Percentiles rank a stretch among this genome's conserved stretches.
These are phyloP conservation scores for Macrocybe gigantea DNA, from an alignment of 768 basidiomycete genomes.

Conservation along the genomic window DNA sequence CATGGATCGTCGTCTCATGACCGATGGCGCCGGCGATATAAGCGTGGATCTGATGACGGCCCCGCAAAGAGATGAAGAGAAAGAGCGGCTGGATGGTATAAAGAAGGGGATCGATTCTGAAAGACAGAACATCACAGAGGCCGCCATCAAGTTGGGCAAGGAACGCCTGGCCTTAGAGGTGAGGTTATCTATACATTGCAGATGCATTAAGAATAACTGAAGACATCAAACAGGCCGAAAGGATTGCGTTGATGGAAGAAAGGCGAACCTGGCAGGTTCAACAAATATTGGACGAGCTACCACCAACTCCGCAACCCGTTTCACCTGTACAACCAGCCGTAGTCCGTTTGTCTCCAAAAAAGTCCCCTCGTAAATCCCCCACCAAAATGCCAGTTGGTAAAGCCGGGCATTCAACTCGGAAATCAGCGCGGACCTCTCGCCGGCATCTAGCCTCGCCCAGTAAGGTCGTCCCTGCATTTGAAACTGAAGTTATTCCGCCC, in stretches of 20 bases:
- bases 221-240: slow-evolving; percentile 45
- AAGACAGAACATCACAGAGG: slow-evolving; percentile 57
- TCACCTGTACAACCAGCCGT: slow-evolving; percentile 12
- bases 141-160: slow-evolving; percentile 54
- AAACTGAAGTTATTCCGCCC: slow-evolving; percentile 35
- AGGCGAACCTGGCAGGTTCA: slow-evolving; percentile 70
- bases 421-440: slow-evolving; percentile 38
- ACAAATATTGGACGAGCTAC: slow-evolving; percentile 52
- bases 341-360: slow-evolving; percentile 14
- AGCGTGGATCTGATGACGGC: slow-evolving; percentile 48
- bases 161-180: slow-evolving; percentile 70
- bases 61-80: slow-evolving; percentile 50
- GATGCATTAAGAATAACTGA: neutral
- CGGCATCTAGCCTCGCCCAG: slow-evolving; percentile 34
- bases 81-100: slow-evolving; percentile 44
- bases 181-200: slow-evolving; percentile 1
- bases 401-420: slow-evolving; percentile 33
- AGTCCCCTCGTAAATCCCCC: slow-evolving; percentile 35
- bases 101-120: slow-evolving; percentile 59
- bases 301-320: slow-evolving; percentile 33
- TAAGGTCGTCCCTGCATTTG: slow-evolving; percentile 29
- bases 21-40: slow-evolving; percentile 32
- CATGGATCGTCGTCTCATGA: slow-evolving; percentile 31
- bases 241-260: slow-evolving; percentile 57
- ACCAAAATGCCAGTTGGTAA: slow-evolving; percentile 43